These are phyloP conservation scores for Linnemannia elongata DNA, from an alignment of 192 early-diverging fungal genomes.

Conservation along the genomic window DNA sequence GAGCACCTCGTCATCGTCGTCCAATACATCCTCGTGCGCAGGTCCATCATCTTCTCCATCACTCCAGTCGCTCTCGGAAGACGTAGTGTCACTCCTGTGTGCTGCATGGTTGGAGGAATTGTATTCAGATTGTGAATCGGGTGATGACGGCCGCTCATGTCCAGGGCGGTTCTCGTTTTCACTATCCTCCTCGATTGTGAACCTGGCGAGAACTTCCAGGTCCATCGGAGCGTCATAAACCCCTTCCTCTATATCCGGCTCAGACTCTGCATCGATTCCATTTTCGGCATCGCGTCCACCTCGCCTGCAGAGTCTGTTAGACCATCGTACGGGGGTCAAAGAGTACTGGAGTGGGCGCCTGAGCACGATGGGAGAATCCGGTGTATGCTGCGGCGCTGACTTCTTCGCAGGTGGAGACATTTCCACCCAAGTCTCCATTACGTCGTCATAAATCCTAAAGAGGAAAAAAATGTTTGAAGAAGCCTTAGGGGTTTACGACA, in stretches of 20 bases:
- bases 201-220: not conserved
- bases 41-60: not conserved
- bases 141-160: not conserved
- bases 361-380: not conserved
- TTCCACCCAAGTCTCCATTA: constrained; percentile 43
- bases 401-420: not conserved
- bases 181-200: not conserved
- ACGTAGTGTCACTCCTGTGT: not conserved
- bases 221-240: not conserved
- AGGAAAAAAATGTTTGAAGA: not conserved
- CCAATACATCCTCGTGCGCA: not conserved
- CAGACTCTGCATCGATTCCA: not conserved
- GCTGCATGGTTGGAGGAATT: not conserved
- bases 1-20: not conserved
- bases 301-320: not conserved
- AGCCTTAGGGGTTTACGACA: not conserved
- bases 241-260: not conserved
- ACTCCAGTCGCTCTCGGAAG: not conserved
- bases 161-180: not conserved
- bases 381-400: not conserved
- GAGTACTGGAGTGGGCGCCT: constrained; percentile 16
- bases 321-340: constrained; percentile 20
- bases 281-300: not conserved
- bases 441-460: constrained; percentile 36
- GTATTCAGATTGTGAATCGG: not conserved